Percentiles rank a stretch among this genome's conserved stretches.
Evolutionary conservation across 2,329 filamentous ascomycete species (phyloP).

Genomic region (Chrysosporium queenslandicum): DNA sequence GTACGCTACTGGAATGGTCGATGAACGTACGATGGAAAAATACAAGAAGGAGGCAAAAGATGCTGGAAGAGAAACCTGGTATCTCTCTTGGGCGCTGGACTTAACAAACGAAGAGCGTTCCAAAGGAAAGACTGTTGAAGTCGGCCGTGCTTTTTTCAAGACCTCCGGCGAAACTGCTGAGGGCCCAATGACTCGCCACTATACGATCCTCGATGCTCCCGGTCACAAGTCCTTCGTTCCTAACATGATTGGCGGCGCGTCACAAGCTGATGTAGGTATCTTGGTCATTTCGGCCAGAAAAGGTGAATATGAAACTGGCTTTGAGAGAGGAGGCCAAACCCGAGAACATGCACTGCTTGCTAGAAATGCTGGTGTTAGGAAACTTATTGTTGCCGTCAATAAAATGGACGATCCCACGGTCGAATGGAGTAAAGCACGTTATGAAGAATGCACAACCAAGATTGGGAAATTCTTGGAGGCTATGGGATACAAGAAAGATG

Average conservation of each 20-base stretch:
- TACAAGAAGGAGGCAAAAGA: slow-evolving; percentile 97
- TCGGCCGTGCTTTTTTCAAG: slow-evolving; percentile 92
- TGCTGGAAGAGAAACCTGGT: slow-evolving; percentile 93
- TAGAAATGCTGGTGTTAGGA: slow-evolving; percentile 97
- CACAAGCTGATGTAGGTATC: slow-evolving; percentile 86
- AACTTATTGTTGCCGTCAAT: slow-evolving; percentile 88
- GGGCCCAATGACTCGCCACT: slow-evolving; percentile 67
- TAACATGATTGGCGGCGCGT: slow-evolving; percentile 94
- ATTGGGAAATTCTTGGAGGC: slow-evolving; percentile 79
- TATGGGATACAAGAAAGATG: slow-evolving; percentile 90
- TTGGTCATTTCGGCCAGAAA: slow-evolving; percentile 93
- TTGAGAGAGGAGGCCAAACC: slow-evolving; percentile 92
- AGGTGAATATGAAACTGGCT: slow-evolving; percentile 97
- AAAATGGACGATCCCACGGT: slow-evolving; percentile 99
- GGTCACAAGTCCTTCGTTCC: slow-evolving; percentile 98
- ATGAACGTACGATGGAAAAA: slow-evolving; percentile 95
- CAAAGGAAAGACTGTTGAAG: slow-evolving; percentile 97
- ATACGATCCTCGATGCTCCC: slow-evolving; percentile 93
- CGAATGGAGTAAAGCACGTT: slow-evolving; percentile 87
- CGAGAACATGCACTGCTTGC: slow-evolving; percentile 96
- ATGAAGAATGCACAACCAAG: slow-evolving; percentile 86
- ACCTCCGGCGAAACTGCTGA: slow-evolving; percentile 42
- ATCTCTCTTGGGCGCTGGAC: slow-evolving; percentile 96
- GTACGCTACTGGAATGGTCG: slow-evolving; percentile 96
- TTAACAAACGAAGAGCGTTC: slow-evolving; percentile 90